Conservation (phyloP, 768 basidiomycete species). For the Mycena olivaceomarginata region DNA sequence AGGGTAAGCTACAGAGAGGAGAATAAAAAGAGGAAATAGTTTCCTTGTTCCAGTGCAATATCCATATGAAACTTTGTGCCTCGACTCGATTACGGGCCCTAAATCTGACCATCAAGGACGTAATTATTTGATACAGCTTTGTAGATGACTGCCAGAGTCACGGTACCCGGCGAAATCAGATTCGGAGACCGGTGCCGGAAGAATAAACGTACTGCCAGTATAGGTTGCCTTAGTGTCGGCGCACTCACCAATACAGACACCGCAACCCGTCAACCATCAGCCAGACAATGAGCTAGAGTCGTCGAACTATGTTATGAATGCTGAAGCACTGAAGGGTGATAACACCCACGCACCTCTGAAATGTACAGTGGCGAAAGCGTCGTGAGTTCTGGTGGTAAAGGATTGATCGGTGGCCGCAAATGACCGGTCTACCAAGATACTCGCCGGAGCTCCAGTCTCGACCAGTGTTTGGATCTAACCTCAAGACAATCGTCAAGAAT, state of each 20-base stretch:
- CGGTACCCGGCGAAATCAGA: not conserved
- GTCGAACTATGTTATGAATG: not conserved
- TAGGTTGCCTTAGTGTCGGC: not conserved
- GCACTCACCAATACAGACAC: not conserved
- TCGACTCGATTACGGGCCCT: not conserved
- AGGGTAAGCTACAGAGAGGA: not conserved
- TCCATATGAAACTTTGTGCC: not conserved
- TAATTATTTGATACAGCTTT: not conserved
- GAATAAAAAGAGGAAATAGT: conserved; percentile 1
- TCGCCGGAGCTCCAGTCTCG: not conserved
- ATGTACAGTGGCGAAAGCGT: no score
- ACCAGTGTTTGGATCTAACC: no score
- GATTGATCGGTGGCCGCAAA: not conserved
- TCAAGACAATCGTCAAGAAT: no score
- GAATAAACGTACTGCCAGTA: not conserved
- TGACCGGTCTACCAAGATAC: not conserved
- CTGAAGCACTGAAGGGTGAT: no score
- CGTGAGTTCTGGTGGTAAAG: not conserved
- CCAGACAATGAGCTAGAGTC: not conserved
- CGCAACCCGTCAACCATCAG: not conserved
- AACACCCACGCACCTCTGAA: no score
- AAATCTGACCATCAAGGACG: not conserved
- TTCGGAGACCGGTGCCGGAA: not conserved
- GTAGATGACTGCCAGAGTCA: not conserved
- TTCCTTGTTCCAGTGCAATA: not conserved